Evolutionary conservation across 148 eudicot species (phyloP).

Genomic region (Gaultheria prostrata): DNA sequence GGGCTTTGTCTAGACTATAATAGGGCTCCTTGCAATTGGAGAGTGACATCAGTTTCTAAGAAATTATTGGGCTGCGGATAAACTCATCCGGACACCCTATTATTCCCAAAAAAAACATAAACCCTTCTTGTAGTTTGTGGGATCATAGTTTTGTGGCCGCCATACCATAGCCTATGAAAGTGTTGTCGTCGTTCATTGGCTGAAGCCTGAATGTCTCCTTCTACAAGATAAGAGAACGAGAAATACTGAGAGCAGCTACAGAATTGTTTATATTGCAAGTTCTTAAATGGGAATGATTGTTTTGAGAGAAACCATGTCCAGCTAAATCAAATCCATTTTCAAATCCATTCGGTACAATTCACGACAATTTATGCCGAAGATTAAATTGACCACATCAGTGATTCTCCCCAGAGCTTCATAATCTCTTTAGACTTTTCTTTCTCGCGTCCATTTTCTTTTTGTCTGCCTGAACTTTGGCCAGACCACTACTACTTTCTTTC

Average conservation of each 20-base stretch:
- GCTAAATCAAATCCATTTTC: slow-evolving; percentile 10
- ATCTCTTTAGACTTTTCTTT: slow-evolving; percentile 87
- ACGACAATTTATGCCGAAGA: not conserved
- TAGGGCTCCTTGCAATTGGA: no score
- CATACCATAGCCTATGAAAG: not conserved
- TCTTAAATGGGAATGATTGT: not conserved
- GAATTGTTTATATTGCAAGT: not conserved
- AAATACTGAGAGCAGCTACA: not conserved
- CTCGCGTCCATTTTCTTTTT: slow-evolving; percentile 89
- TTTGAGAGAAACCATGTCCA: not conserved
- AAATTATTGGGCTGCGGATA: no score
- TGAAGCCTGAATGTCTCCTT: not conserved
- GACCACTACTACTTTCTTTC: slow-evolving; percentile 42
- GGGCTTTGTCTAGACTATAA: no score
- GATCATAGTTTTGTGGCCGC: not conserved
- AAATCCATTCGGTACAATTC: not conserved
- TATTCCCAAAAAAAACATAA: no score
- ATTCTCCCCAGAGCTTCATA: slow-evolving; percentile 31
- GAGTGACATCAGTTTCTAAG: no score
- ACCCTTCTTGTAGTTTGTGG: no score
- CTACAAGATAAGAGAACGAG: not conserved
- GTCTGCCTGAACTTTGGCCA: slow-evolving; percentile 55
- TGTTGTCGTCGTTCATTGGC: not conserved
- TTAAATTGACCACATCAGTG: not conserved
- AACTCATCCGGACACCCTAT: no score